phyloP scores from a whole-genome alignment of 805 yeast genomes.

The Candida maris region DNA sequence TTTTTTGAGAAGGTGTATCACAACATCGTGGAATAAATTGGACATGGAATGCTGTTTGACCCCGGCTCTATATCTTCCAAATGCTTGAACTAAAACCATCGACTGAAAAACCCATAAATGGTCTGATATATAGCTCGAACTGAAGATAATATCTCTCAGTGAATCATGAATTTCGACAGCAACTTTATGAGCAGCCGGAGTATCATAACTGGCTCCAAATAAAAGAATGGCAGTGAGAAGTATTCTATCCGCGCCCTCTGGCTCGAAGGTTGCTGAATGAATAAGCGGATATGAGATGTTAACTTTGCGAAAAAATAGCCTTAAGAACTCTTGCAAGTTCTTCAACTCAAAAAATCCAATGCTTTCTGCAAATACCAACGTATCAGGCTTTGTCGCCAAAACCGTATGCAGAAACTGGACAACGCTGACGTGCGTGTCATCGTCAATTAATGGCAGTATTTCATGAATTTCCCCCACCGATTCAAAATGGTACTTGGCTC shows the following conservation, averaged over 20 bases:
- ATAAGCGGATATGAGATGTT: slow-evolving; percentile 15
- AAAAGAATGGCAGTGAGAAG: slow-evolving; percentile 10
- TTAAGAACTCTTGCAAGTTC: slow-evolving; percentile 8
- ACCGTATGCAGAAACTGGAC: slow-evolving; percentile 5
- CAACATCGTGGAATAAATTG: slow-evolving; percentile 6
- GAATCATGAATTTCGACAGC: slow-evolving; percentile 12
- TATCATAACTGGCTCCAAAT: slow-evolving; percentile 8
- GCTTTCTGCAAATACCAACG: not conserved
- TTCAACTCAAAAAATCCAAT: slow-evolving; percentile 6
- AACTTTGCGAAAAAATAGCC: slow-evolving; percentile 9
- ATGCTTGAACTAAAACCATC: slow-evolving; percentile 12
- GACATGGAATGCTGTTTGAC: slow-evolving; percentile 10
- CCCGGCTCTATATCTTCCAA: slow-evolving; percentile 9
- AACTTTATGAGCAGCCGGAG: slow-evolving; percentile 2
- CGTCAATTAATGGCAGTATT: slow-evolving; percentile 4
- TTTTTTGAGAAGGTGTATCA: slow-evolving; percentile 10
- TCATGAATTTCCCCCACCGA: slow-evolving; percentile 1
- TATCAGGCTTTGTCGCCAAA: slow-evolving; percentile 2
- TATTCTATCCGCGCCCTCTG: slow-evolving; percentile 1
- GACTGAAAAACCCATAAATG: slow-evolving; percentile 12
- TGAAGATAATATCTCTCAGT: slow-evolving; percentile 7
- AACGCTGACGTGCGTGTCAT: slow-evolving; percentile 1
- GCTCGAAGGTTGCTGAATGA: slow-evolving; percentile 11
- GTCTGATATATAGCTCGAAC: slow-evolving; percentile 5
- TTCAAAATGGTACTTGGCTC: slow-evolving; percentile 6